Conservation (phyloP, 345 rosid species). For the Excoecaria cochinchinensis region DNA sequence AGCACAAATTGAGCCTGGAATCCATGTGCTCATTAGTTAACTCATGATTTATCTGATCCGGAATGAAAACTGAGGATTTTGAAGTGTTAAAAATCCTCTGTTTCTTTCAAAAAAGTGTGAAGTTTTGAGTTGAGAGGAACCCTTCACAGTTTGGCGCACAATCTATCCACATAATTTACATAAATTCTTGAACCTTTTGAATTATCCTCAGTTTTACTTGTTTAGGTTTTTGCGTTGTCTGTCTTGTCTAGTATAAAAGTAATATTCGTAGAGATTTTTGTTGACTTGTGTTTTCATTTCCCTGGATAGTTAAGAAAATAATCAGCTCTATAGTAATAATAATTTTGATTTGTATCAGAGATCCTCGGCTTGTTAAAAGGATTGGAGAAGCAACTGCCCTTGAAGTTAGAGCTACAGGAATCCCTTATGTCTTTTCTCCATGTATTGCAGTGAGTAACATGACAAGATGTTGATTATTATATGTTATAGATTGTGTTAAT, state of each 20-base stretch:
- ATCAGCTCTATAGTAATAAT: background rate
- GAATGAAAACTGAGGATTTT: too few species aligned
- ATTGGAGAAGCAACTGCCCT: slow-evolving; percentile 34
- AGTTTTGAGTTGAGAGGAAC: background rate
- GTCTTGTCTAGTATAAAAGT: background rate
- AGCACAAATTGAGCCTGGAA: background rate
- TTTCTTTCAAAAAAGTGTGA: background rate
- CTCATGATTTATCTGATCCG: too few species aligned
- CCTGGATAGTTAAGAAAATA: background rate
- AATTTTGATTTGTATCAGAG: slow-evolving; percentile 10
- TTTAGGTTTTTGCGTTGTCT: background rate
- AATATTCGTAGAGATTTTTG: background rate
- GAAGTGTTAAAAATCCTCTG: background rate
- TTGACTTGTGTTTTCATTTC: background rate
- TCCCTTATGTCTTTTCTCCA: slow-evolving; percentile 32
- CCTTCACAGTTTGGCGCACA: background rate
- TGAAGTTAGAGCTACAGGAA: slow-evolving; percentile 35
- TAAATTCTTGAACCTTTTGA: background rate
- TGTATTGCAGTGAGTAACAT: slow-evolving; percentile 24
- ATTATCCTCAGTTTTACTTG: background rate
- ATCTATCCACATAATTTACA: background rate
- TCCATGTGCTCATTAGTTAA: too few species aligned
- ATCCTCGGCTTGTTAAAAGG: slow-evolving; percentile 19
- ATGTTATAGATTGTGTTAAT: background rate
- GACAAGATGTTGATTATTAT: background rate